Percentiles rank a stretch among this genome's conserved stretches.
Conservation (phyloP, 2,329 filamentous ascomycete genomes). For the Pseudocercospora ulei region DNA sequence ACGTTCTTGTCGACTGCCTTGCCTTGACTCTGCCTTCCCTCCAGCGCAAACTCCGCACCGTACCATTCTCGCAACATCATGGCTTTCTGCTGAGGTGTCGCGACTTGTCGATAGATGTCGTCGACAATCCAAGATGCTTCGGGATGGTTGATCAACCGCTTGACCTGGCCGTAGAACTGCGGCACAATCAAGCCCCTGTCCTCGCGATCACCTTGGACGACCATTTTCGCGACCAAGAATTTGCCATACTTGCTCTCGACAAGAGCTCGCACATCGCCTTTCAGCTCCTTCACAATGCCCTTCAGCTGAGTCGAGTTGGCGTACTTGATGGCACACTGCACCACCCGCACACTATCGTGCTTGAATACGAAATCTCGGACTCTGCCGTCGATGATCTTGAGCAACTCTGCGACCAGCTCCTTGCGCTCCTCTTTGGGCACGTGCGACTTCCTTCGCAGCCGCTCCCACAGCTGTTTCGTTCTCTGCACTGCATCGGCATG, state of each 20-base stretch:
- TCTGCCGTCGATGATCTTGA: constrained; percentile 77
- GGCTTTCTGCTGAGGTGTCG: constrained; percentile 76
- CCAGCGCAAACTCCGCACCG: constrained; percentile 80
- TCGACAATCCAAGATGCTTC: constrained; percentile 97
- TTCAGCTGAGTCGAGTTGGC: constrained; percentile 73
- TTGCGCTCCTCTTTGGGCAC: constrained; percentile 83
- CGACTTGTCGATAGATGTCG: constrained; percentile 84
- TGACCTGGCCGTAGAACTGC: constrained; percentile 90
- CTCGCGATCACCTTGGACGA: constrained; percentile 81
- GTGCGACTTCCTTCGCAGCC: constrained; percentile 82
- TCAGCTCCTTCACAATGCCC: constrained; percentile 75
- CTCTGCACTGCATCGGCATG: constrained; percentile 80
- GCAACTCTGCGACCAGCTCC: constrained; percentile 77
- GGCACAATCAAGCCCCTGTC: constrained; percentile 81
- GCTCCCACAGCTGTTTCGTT: constrained; percentile 96
- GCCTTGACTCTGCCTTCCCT: constrained; percentile 53
- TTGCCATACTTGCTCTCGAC: constrained; percentile 96
- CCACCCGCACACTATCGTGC: constrained; percentile 91
- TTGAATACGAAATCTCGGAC: constrained; percentile 97
- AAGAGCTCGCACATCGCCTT: constrained; percentile 71
- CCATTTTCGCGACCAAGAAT: constrained; percentile 88
- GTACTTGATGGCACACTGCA: constrained; percentile 96
- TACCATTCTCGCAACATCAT: constrained; percentile 89
- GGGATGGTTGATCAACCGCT: constrained; percentile 86
- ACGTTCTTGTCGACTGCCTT: constrained; percentile 22